Percentiles rank a stretch among this genome's conserved stretches.
Evolutionary conservation across 371 early-diverging fungal species (phyloP).

Genomic region (Phascolomyces articulosus): DNA sequence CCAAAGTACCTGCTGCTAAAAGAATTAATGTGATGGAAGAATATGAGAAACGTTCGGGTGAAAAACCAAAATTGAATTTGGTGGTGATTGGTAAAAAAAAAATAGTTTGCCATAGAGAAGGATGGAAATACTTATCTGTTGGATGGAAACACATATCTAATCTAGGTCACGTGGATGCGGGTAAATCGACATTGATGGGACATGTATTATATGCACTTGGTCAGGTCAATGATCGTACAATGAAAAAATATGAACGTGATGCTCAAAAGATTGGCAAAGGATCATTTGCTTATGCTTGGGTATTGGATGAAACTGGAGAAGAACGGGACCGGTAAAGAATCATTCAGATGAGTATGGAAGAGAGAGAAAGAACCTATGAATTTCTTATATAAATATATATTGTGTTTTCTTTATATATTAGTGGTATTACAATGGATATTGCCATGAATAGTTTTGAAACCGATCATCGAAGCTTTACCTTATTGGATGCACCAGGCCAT

Average conservation of each 20-base stretch:
- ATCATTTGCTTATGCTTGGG: slow-evolving; percentile 96
- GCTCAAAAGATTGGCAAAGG: slow-evolving; percentile 91
- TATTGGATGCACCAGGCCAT: slow-evolving; percentile 99
- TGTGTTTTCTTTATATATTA: slow-evolving; percentile 20
- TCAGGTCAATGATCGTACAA: slow-evolving; percentile 86
- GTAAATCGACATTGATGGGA: slow-evolving; percentile 98
- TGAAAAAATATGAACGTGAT: slow-evolving; percentile 94
- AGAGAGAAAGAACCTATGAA: no score
- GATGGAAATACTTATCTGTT: neutral
- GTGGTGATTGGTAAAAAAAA: slow-evolving; percentile 75
- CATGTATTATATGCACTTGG: slow-evolving; percentile 90
- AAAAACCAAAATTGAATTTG: slow-evolving; percentile 78
- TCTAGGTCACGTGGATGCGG: slow-evolving; percentile 98
- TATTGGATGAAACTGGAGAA: slow-evolving; percentile 92
- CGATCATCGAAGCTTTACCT: slow-evolving; percentile 73
- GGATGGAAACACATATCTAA: no score
- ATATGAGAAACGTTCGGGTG: slow-evolving; percentile 69
- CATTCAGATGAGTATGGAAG: no score
- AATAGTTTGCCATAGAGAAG: neutral
- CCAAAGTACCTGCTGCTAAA: slow-evolving; percentile 47
- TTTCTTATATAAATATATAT: neutral
- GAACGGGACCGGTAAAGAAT: slow-evolving; percentile 74
- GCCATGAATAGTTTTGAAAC: slow-evolving; percentile 93
- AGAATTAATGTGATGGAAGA: slow-evolving; percentile 77
- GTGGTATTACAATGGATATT: slow-evolving; percentile 98